Base-by-base conservation (phyloP, 768 basidiomycete genomes). In the Phlegmacium glaucopus region DNA sequence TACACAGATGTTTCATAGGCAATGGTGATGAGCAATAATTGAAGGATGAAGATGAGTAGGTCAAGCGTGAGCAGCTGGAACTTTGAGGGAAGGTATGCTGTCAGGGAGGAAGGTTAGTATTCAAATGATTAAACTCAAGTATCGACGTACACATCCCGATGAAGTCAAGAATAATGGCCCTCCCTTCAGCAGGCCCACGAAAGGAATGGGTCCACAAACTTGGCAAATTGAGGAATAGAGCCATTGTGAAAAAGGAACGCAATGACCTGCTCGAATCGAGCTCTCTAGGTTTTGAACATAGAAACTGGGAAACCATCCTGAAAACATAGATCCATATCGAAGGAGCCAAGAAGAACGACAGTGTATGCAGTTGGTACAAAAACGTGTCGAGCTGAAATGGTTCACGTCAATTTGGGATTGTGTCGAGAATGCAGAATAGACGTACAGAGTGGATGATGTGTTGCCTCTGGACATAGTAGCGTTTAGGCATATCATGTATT, bases 291-390 rank as follows among this genome's bases (percentile, higher is more conserved):
- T 78, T 79, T 36, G 79, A 71, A 60, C 82, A 83, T 53, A 86
- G 73, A 55, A 81, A 76, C 62, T 90, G 88, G 34, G 76, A 73
- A 34, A 78, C 54, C 40, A 83, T 55, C 32, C 88, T 77, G 45
- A 70, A 74, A 32, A 82, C 42, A 53, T 77, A 76, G 11, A 75
- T 62, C 72, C 76, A 74, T 48, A 89, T 58, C 27, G 82, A 75
- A 7, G 89, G 88, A 4, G 87, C 83, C 27, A 86, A 72, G 66
- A 90, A 79, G 74, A 87, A 90, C 36, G 87, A 90, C 48, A 90
- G 62, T 42, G 80, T 76, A 63, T 86, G 80, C 52, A 91, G 68
- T 61, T 89, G 85, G 68, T 85, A 85, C 50, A 87, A 71, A 27
- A 89, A 67, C 49, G 74, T 66, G 63, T 90, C 83, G 62, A 90